Conservation (phyloP, 2,329 filamentous ascomycete genomes). For the Triangularia verruculosa region DNA sequence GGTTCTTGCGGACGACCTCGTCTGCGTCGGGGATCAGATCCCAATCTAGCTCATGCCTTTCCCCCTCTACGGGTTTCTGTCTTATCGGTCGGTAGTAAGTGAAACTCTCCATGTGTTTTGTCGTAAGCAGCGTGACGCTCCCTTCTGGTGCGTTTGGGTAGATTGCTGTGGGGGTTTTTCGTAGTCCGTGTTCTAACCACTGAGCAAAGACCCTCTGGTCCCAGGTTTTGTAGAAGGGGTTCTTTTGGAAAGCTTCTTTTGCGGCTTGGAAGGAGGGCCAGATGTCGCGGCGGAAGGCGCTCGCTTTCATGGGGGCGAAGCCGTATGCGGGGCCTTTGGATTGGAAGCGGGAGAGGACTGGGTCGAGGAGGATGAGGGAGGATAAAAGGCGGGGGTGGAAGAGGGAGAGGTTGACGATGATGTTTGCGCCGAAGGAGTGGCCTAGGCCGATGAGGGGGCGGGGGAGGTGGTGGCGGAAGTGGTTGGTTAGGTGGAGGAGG, state of each 20-base stretch:
- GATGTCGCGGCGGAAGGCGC: conserved; percentile 69
- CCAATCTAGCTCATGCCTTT: conserved; percentile 36
- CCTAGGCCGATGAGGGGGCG: conserved; percentile 81
- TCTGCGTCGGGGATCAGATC: conserved; percentile 46
- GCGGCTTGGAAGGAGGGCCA: conserved; percentile 79
- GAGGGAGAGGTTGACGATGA: conserved; percentile 68
- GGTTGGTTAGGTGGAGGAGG: conserved; percentile 79
- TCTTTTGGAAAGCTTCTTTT: conserved; percentile 61
- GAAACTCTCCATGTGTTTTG: conserved; percentile 84
- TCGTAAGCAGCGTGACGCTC: conserved; percentile 64
- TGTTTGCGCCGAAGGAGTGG: conserved; percentile 82
- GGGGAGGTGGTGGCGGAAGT: conserved; percentile 74
- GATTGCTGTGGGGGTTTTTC: conserved; percentile 64
- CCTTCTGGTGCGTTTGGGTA: conserved; percentile 54
- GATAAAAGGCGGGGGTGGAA: conserved; percentile 79
- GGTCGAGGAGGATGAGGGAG: conserved; percentile 76
- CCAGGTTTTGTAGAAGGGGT: conserved; percentile 78
- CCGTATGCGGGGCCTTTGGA: conserved; percentile 35
- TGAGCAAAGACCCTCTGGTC: conserved; percentile 73
- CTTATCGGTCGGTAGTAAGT: conserved; percentile 67
- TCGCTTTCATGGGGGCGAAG: conserved; percentile 53
- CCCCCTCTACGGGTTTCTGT: conserved; percentile 23
- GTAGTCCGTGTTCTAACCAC: conserved; percentile 72
- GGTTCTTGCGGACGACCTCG: conserved; percentile 34
- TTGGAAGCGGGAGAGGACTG: conserved; percentile 63